A percentile compares a stretch with the other conserved stretches of the same genome.
Conservation (phyloP, 2,329 filamentous ascomycete species). For the Penicillium nordicum region DNA sequence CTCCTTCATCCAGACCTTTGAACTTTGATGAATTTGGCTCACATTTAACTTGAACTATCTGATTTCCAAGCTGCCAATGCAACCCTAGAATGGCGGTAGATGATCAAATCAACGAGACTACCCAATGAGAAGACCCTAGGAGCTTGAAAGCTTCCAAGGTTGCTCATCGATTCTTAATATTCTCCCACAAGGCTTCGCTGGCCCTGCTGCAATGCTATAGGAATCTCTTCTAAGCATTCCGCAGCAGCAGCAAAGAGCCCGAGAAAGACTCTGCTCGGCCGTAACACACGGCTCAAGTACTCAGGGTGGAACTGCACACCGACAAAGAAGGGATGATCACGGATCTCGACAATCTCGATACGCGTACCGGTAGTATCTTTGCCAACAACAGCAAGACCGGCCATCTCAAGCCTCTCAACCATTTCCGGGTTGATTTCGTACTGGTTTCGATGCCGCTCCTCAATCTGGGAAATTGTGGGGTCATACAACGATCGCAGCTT, state of each 20-base stretch:
- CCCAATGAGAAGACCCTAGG: background rate
- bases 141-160: background rate
- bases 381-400: slow-evolving; percentile 71
- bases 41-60: no score
- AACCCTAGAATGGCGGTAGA: background rate
- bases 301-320: slow-evolving; percentile 88
- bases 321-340: slow-evolving; percentile 80
- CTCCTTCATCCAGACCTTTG: no score
- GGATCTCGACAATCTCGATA: slow-evolving; percentile 80
- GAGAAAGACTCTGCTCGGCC: slow-evolving; percentile 71
- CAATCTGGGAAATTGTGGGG: slow-evolving; percentile 46
- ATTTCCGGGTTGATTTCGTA: slow-evolving; percentile 87
- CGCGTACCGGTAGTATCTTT: slow-evolving; percentile 75
- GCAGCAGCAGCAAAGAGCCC: slow-evolving; percentile 79
- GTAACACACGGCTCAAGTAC: slow-evolving; percentile 71
- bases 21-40: no score
- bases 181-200: slow-evolving; percentile 10
- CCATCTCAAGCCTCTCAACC: slow-evolving; percentile 64
- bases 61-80: no score
- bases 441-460: slow-evolving; percentile 80
- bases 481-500: slow-evolving; percentile 74
- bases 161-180: no score
- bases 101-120: background rate
- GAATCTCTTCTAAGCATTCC: slow-evolving; percentile 57
- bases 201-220: slow-evolving; percentile 16